Conservation (phyloP, 1,284 basidiomycete genomes). For the Fomes fomentarius region DNA sequence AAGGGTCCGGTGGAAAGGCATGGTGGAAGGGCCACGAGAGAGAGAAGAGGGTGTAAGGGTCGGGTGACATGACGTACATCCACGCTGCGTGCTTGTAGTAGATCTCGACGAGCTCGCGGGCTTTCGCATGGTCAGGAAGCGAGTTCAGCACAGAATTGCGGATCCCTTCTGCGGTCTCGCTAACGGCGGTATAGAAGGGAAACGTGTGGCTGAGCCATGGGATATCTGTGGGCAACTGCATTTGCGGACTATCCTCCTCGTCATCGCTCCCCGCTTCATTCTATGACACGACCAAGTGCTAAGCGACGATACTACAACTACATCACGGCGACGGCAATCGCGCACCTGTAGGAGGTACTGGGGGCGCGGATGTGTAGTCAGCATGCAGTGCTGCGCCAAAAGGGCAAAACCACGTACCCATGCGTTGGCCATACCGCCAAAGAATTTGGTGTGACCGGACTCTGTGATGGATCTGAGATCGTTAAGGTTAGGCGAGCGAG, state of each 20-base stretch:
- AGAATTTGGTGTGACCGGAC: constrained; percentile 64
- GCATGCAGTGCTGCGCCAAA: constrained; percentile 3
- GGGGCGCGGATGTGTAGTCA: constrained; percentile 13
- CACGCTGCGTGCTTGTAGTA: constrained; percentile 71
- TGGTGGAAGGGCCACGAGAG: constrained; percentile 8
- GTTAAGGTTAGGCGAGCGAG: constrained; percentile 14
- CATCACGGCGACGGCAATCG: constrained; percentile 3
- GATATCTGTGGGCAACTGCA: constrained; percentile 50
- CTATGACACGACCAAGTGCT: constrained; percentile 36
- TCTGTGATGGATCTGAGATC: constrained; percentile 58
- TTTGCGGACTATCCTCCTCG: constrained; percentile 46
- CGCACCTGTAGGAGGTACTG: constrained; percentile 43
- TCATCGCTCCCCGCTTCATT: constrained; percentile 61
- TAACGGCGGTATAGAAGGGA: constrained; percentile 52
- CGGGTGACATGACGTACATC: constrained; percentile 51
- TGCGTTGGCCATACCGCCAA: constrained; percentile 65
- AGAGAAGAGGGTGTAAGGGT: neutral
- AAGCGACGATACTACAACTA: constrained; percentile 19
- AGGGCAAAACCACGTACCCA: constrained; percentile 50
- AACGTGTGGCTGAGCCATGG: constrained; percentile 64
- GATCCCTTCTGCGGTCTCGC: constrained; percentile 45
- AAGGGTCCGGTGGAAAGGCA: constrained; percentile 13
- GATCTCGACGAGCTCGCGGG: constrained; percentile 47
- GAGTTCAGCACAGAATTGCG: constrained; percentile 46
- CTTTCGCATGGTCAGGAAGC: constrained; percentile 48